Conservation (phyloP, 257 asterid genomes). For the Solanum neorickii region DNA sequence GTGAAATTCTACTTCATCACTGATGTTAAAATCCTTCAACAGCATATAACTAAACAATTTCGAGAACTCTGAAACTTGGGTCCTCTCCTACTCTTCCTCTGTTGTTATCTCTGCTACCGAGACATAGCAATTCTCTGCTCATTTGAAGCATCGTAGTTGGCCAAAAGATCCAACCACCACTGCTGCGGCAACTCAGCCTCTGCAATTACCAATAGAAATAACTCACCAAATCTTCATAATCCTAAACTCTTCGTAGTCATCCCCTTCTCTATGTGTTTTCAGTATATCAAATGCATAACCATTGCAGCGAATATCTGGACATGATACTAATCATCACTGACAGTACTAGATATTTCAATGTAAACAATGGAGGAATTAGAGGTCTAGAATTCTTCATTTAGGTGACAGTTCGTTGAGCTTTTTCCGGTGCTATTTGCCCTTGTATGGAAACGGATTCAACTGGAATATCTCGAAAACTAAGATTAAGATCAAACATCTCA, state of each 20-base stretch:
- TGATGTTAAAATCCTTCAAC: not conserved
- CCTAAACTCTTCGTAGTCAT: slow-evolving; percentile 22
- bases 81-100: not conserved
- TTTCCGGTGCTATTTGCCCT: not conserved
- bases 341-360: slow-evolving; percentile 57
- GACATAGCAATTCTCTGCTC: slow-evolving; percentile 26
- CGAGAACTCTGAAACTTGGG: not conserved
- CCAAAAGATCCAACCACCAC: slow-evolving; percentile 32
- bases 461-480: slow-evolving; percentile 23
- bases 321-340: slow-evolving; percentile 45
- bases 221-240: slow-evolving; percentile 13
- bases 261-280: slow-evolving; percentile 6
- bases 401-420: slow-evolving; percentile 1
- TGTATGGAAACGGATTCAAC: slow-evolving; percentile 4
- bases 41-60: not conserved
- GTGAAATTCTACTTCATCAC: slow-evolving; percentile 50
- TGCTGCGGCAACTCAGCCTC: not conserved
- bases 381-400: slow-evolving; percentile 40
- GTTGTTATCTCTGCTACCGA: slow-evolving; percentile 36
- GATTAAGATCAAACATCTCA: slow-evolving; percentile 46
- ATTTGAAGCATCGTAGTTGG: slow-evolving; percentile 21
- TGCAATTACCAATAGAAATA: slow-evolving; percentile 32
- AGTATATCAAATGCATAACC: slow-evolving; percentile 36
- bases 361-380: slow-evolving; percentile 62
- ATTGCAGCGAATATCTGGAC: slow-evolving; percentile 7